Percentiles rank a stretch among this genome's conserved stretches.
phyloP scores from a whole-genome alignment of 495 filamentous ascomycete species.

The Entonaema liquescens region DNA sequence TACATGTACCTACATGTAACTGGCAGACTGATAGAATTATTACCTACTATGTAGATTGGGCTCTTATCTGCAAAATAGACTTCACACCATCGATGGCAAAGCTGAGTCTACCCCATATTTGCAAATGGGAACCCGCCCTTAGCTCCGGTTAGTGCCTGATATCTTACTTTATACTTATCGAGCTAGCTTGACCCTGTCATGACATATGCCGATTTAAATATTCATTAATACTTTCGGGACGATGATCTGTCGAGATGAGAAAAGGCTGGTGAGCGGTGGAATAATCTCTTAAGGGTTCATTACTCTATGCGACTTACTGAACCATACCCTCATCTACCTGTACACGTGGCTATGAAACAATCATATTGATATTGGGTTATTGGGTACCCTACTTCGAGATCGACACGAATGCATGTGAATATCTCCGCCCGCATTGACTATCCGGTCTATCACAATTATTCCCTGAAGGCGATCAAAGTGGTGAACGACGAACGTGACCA shows the following conservation, averaged over 20 bases:
- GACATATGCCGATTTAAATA: conserved; percentile 21
- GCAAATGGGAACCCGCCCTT: conserved; percentile 12
- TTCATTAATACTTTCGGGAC: conserved; percentile 11
- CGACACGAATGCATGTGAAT: conserved; percentile 31
- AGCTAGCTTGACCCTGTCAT: conserved; percentile 16
- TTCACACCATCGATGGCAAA: neutral
- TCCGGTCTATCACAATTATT: conserved; percentile 3
- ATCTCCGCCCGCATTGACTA: conserved; percentile 14
- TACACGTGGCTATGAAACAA: conserved; percentile 43
- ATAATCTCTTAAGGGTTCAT: conserved; percentile 1
- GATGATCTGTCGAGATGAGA: conserved; percentile 24
- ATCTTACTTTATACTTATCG: neutral
- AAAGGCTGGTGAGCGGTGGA: neutral
- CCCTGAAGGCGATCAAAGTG: neutral
- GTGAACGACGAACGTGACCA: neutral
- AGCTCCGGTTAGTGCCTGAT: conserved; percentile 13
- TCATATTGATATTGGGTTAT: conserved; percentile 12
- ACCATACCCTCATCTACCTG: conserved; percentile 12
- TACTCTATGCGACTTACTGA: conserved; percentile 15
- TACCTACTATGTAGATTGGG: neutral
- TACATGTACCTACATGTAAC: neutral
- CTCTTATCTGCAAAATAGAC: conserved; percentile 1
- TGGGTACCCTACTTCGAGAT: conserved; percentile 2
- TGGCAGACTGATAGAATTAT: no score
- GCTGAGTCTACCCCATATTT: neutral